These are phyloP conservation scores for Aquilaria agallochum DNA, from an alignment of 441 rosid genomes.

Conservation along the genomic window DNA sequence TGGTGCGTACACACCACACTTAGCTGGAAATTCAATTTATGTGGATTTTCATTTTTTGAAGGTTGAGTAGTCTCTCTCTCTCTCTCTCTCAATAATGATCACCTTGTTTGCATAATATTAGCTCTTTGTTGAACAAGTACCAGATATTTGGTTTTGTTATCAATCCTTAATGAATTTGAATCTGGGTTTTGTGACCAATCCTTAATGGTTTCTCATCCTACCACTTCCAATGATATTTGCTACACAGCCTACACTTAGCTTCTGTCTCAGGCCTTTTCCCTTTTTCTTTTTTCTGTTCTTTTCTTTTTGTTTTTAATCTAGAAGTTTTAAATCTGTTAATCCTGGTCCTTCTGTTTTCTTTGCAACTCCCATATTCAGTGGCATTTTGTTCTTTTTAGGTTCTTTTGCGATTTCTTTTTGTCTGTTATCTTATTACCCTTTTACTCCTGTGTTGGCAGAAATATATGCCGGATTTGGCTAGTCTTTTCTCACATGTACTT, in stretches of 20 bases:
- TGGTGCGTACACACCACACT: constrained; percentile 52
- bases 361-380: background rate
- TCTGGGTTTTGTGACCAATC: too few species aligned
- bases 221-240: too few species aligned
- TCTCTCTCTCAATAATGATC: background rate
- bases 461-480: constrained; percentile 88
- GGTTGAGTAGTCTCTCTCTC: constrained; percentile 32
- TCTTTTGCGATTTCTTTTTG: constrained; percentile 1
- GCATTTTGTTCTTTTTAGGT: background rate
- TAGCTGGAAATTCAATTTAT: constrained; percentile 90
- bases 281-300: too few species aligned
- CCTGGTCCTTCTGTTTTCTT: background rate
- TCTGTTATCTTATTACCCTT: constrained; percentile 6
- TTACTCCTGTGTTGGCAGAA: constrained; percentile 45
- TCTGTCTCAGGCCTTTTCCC: too few species aligned
- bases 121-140: background rate
- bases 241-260: too few species aligned
- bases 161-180: too few species aligned
- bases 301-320: background rate
- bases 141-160: background rate
- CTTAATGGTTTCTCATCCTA: too few species aligned
- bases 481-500: constrained; percentile 73
- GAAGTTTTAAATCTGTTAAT: background rate
- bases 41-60: constrained; percentile 68
- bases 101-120: background rate